These are phyloP conservation scores for Kandelia obovata DNA, from an alignment of 345 rosid genomes.

Conservation along the genomic window DNA sequence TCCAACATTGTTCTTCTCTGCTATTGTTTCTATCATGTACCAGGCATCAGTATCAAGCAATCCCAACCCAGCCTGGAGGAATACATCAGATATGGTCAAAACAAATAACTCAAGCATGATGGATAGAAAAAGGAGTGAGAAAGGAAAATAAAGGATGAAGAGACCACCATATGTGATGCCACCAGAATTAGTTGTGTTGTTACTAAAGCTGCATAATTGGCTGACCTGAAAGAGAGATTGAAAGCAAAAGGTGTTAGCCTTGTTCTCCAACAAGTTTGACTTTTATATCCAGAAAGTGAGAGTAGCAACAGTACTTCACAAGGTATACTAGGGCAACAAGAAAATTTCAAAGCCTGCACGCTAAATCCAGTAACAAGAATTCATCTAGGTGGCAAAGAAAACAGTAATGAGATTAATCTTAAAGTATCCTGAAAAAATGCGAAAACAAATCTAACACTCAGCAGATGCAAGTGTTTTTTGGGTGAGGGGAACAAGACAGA, in stretches of 20 bases:
- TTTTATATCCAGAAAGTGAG: not conserved
- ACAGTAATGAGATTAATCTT: no score
- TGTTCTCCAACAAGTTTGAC: not conserved
- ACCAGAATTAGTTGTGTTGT: slow-evolving; percentile 74
- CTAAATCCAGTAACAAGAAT: no score
- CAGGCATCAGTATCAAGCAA: slow-evolving; percentile 88
- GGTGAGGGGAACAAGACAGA: no score
- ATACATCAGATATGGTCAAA: slow-evolving; percentile 15
- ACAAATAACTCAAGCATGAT: not conserved
- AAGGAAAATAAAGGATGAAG: slow-evolving; percentile 18
- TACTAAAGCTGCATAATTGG: slow-evolving; percentile 81
- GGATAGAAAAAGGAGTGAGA: slow-evolving; percentile 8
- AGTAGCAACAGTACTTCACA: not conserved
- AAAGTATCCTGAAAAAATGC: no score
- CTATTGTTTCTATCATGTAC: slow-evolving; percentile 88
- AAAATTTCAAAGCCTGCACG: no score
- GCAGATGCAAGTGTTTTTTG: no score
- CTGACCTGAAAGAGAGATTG: slow-evolving; percentile 44
- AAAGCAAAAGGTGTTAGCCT: not conserved
- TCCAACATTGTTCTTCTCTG: slow-evolving; percentile 86
- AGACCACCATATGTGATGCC: slow-evolving; percentile 85
- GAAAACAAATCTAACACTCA: no score
- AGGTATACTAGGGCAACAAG: no score
- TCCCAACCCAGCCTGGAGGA: slow-evolving; percentile 84
- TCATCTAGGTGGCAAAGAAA: no score